phyloP scores from a whole-genome alignment of 805 yeast genomes.

The Saccharomycopsis vini region DNA sequence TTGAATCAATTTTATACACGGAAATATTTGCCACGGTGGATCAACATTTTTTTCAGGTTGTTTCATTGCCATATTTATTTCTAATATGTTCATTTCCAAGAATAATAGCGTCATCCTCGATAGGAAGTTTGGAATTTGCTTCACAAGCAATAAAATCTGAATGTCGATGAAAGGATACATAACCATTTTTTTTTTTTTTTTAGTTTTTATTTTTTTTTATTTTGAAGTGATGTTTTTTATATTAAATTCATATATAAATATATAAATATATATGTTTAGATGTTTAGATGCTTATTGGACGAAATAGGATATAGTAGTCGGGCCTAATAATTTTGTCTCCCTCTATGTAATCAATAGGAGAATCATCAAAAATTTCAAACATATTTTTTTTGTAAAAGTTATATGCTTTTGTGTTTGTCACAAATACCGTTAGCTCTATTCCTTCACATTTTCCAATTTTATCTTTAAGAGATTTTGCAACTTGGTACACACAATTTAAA shows the following conservation, averaged over 20 bases:
- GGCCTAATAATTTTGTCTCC: not conserved
- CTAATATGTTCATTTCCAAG: constrained; percentile 18
- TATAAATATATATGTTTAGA: too few relatives aligned
- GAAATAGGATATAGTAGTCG: not conserved
- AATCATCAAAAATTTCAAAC: not conserved
- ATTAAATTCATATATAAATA: not conserved
- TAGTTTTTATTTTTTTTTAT: not conserved
- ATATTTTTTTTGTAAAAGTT: constrained; percentile 7
- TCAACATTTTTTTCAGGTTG: constrained; percentile 11
- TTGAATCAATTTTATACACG: constrained; percentile 17
- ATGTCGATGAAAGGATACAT: constrained; percentile 19
- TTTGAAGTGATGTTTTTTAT: not conserved
- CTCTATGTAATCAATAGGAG: constrained; percentile 4
- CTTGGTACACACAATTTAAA: not conserved
- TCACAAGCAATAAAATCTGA: constrained; percentile 9
- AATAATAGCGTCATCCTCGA: constrained; percentile 11
- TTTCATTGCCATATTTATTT: constrained; percentile 19
- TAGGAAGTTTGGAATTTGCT: constrained; percentile 18
- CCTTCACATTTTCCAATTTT: constrained; percentile 1
- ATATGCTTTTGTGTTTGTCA: constrained; percentile 4
- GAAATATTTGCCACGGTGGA: constrained; percentile 21
- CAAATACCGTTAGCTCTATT: constrained; percentile 7
- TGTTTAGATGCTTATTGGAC: too few relatives aligned
- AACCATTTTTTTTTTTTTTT: not conserved
- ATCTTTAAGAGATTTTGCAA: not conserved